phyloP scores from a whole-genome alignment of 1,139 yeast species.

The Saccharomyces hybrid region DNA sequence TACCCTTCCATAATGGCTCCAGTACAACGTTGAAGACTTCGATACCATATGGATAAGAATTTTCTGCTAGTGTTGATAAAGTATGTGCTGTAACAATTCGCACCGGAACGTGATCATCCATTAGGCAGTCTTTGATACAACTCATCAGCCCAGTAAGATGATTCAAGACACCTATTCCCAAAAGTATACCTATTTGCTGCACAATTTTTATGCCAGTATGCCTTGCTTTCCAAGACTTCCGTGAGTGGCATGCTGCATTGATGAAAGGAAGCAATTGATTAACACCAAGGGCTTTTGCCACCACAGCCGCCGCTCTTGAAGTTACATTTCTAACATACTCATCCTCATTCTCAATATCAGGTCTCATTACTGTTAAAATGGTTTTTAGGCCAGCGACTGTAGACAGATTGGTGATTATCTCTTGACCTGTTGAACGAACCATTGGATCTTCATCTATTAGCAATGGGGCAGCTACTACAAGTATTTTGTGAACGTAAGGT shows the following conservation, averaged over 20 bases:
- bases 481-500: conserved; percentile 67
- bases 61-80: conserved; percentile 70
- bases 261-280: conserved; percentile 68
- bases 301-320: conserved; percentile 77
- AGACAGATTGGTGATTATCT: conserved; percentile 64
- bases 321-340: conserved; percentile 76
- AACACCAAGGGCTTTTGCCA: conserved; percentile 73
- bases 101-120: conserved; percentile 65
- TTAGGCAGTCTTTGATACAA: conserved; percentile 53
- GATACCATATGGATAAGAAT: conserved; percentile 85
- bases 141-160: conserved; percentile 58
- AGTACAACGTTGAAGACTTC: conserved; percentile 62
- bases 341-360: conserved; percentile 77
- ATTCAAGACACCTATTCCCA: conserved; percentile 76
- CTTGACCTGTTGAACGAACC: conserved; percentile 72
- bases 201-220: conserved; percentile 79
- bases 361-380: conserved; percentile 69
- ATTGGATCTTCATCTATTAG: conserved; percentile 72
- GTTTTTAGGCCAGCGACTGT: conserved; percentile 79
- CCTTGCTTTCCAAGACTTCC: conserved; percentile 77
- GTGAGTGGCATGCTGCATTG: conserved; percentile 72
- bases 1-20: conserved; percentile 78
- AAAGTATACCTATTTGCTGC: conserved; percentile 63
- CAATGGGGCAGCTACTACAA: conserved; percentile 72
- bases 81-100: conserved; percentile 67